A percentile compares a stretch with the other conserved stretches of the same genome.
These are phyloP conservation scores for Madurella fahalii DNA, from an alignment of 2,329 filamentous ascomycete genomes.

Conservation along the genomic window DNA sequence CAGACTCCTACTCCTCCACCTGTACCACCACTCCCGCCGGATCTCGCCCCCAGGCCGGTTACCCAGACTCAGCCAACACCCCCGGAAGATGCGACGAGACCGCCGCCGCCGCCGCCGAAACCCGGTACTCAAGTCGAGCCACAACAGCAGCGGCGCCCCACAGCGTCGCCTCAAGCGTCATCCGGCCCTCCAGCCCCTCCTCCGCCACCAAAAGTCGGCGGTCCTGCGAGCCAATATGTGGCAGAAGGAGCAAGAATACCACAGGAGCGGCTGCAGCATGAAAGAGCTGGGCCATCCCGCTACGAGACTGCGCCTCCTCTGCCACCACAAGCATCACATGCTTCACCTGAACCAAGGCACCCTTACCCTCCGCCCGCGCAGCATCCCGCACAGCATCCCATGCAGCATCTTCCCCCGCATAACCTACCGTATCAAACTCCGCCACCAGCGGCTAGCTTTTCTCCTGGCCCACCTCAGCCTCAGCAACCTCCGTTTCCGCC, in stretches of 20 bases:
- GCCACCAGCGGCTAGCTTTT: constrained; percentile 18
- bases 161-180: constrained; percentile 33
- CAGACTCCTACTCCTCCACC: constrained; percentile 53
- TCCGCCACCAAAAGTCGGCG: constrained; percentile 31
- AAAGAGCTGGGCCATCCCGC: constrained; percentile 32
- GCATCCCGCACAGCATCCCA: constrained; percentile 7
- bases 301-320: constrained; percentile 48
- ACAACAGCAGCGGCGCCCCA: constrained; percentile 28
- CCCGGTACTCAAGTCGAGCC: constrained; percentile 29
- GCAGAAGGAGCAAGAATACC: constrained; percentile 8
- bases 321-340: constrained; percentile 32
- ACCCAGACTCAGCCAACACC: constrained; percentile 33
- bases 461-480: constrained; percentile 18
- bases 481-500: constrained; percentile 18
- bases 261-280: constrained; percentile 12
- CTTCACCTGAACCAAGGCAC: constrained; percentile 7
- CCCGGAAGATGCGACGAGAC: constrained; percentile 31
- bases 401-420: constrained; percentile 11
- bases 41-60: constrained; percentile 47
- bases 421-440: constrained; percentile 27
- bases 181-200: constrained; percentile 32
- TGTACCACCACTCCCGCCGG: constrained; percentile 67
- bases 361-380: constrained; percentile 15
- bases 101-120: constrained; percentile 55
- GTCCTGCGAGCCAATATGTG: constrained; percentile 26